A percentile compares a stretch with the other conserved stretches of the same genome.
Conservation (phyloP, 129 eudicot genomes). For the Solidago caesia region DNA sequence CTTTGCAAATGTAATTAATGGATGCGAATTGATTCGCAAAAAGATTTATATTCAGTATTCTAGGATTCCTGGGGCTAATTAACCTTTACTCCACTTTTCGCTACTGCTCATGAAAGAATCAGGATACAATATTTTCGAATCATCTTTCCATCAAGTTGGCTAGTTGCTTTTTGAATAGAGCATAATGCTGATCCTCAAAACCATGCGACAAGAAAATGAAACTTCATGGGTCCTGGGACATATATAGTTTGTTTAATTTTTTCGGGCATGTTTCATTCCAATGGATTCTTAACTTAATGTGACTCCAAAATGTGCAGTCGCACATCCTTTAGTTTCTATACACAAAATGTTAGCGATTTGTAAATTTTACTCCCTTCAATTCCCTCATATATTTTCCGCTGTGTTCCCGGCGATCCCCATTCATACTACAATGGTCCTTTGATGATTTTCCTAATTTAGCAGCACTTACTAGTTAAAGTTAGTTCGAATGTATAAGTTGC, state of each 20-base stretch:
- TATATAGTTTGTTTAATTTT: neutral
- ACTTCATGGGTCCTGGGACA: conserved; percentile 5
- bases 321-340: neutral
- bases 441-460: neutral
- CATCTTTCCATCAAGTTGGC: conserved; percentile 28
- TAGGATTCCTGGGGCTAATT: conserved; percentile 3
- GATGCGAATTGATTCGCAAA: conserved; percentile 26
- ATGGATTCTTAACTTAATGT: neutral
- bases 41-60: conserved; percentile 23
- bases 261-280: neutral
- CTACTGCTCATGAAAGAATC: conserved; percentile 23
- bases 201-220: conserved; percentile 9
- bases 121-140: conserved; percentile 26
- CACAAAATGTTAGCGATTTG: neutral
- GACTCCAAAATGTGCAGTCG: neutral
- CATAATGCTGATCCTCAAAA: conserved; percentile 4
- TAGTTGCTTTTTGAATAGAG: conserved; percentile 16
- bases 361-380: neutral
- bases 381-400: neutral
- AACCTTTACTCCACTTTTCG: neutral
- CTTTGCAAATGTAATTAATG: conserved; percentile 14
- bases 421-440: neutral
- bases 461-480: neutral
- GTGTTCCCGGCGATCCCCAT: neutral
- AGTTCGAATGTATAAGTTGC: neutral